phyloP scores from a whole-genome alignment of 768 basidiomycete genomes.

The Boletus subparvulus region DNA sequence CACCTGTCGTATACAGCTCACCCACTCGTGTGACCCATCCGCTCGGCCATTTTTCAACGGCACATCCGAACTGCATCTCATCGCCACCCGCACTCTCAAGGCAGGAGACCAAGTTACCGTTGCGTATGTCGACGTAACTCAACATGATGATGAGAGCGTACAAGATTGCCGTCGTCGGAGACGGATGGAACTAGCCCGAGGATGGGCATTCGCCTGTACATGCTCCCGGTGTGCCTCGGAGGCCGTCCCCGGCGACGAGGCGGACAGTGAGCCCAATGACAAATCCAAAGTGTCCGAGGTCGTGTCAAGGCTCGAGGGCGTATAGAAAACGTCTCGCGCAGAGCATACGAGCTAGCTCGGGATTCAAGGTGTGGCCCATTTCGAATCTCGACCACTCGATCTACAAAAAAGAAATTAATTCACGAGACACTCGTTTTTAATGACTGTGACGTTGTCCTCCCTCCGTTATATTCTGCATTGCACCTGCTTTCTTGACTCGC shows the following conservation, averaged over 20 bases:
- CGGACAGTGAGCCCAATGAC: conserved; percentile 44
- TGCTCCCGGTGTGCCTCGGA: conserved; percentile 68
- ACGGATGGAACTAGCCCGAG: conserved; percentile 71
- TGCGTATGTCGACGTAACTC: conserved; percentile 69
- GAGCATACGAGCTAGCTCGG: neutral
- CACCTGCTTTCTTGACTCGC: neutral
- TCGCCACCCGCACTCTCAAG: conserved; percentile 65
- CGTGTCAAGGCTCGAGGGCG: conserved; percentile 32
- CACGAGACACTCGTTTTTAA: neutral
- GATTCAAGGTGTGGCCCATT: neutral
- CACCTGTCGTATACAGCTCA: conserved; percentile 38
- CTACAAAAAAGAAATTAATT: neutral
- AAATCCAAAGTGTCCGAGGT: conserved; percentile 48
- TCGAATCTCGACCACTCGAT: neutral
- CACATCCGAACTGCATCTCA: conserved; percentile 66
- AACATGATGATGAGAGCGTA: conserved; percentile 51
- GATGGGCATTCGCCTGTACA: conserved; percentile 79
- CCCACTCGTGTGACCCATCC: conserved; percentile 73
- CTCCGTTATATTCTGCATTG: neutral
- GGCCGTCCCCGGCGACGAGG: conserved; percentile 31
- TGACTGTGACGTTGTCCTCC: neutral
- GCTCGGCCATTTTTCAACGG: conserved; percentile 67
- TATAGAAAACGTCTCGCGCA: conserved; percentile 8
- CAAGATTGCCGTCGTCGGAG: conserved; percentile 61
- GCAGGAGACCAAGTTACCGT: conserved; percentile 76